Evolutionary conservation across 306 rosid species (phyloP), one percentile per base, ranked within the genome.

Genomic region (Pterocarpus santalinus): DNA sequence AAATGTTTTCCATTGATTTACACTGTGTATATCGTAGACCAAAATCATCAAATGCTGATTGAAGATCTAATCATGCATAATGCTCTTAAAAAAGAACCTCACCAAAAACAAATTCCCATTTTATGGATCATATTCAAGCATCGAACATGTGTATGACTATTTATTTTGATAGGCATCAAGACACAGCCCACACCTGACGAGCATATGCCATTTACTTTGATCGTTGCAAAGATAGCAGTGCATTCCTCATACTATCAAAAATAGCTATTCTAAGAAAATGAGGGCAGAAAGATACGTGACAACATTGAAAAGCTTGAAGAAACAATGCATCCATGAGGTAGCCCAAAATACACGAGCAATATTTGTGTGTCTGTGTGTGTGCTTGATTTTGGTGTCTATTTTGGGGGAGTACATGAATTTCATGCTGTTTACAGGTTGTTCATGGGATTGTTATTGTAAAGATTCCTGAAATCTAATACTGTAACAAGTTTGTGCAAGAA

Each of bases 1-100:
- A 38, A 36, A 61, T 14, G 7, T 77, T 75, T 67, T 77, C 6
- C 69, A 51, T 66, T 17, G 52, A 67, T 66, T 49, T 72, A 64
- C 28, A 81, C 53, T 12, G 49, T 43, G 60, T 39, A 34, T 33
- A 47, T 46, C 36, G 7, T 43, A 69, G 57, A 62, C n/a, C 14
- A 72, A 75, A 75, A 68, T 39, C 34, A 84, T 17, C 13, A 60
- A 60, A n/a, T 70, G 75, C 16, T 65, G 39, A 72, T 56, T 55
- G 39, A 64, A 69, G 7, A 43, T 69, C 63, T 69, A 79, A 49
- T 51, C 63, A 39, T 44, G 34, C 41, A 63, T 22, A 15, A 53
- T 65, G 5, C 52, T 33, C 10, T 73, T 51, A 49, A 51, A 32
- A 32, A 67, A 73, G 14, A 44, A 36, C 72, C 47, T 33, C 65